Conservation (phyloP, 1,284 basidiomycete species). For the Phaffia rhodozyma region DNA sequence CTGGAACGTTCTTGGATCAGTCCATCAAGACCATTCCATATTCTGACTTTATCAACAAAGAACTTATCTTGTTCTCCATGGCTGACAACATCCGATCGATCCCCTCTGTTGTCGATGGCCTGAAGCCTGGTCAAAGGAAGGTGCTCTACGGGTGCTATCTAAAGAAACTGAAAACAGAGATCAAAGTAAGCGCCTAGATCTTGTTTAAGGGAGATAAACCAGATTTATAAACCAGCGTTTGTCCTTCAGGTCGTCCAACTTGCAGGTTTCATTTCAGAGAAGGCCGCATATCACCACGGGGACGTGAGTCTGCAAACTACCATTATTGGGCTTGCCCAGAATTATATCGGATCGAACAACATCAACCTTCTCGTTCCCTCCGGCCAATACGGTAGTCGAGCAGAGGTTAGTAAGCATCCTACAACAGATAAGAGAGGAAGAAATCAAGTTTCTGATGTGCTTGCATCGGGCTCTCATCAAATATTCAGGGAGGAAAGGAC, state of each 20-base stretch:
- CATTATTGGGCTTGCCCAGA: slow-evolving; percentile 88
- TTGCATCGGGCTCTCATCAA: slow-evolving; percentile 21
- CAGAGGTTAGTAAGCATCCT: slow-evolving; percentile 25
- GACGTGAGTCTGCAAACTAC: slow-evolving; percentile 76
- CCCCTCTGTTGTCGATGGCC: slow-evolving; percentile 80
- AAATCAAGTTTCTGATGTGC: not conserved
- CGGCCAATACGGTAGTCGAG: slow-evolving; percentile 93
- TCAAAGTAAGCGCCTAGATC: slow-evolving; percentile 50
- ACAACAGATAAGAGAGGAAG: not conserved
- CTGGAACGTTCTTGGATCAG: slow-evolving; percentile 91
- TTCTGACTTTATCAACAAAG: slow-evolving; percentile 95
- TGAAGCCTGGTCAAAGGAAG: slow-evolving; percentile 99
- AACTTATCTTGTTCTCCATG: slow-evolving; percentile 98
- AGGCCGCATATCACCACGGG: slow-evolving; percentile 94
- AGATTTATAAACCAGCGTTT: not conserved
- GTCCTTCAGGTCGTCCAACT: slow-evolving; percentile 70
- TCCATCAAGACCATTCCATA: slow-evolving; percentile 73
- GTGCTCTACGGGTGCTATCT: slow-evolving; percentile 94
- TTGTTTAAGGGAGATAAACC: not conserved
- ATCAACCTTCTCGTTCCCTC: slow-evolving; percentile 78
- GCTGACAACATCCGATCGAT: slow-evolving; percentile 96
- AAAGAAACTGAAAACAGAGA: slow-evolving; percentile 79
- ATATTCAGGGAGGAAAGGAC: slow-evolving; percentile 69
- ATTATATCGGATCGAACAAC: slow-evolving; percentile 94
- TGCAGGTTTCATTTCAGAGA: slow-evolving; percentile 85